Percentiles rank a stretch among this genome's conserved stretches.
Conservation (phyloP, 306 rosid genomes). For the Trichosanthes cucumerina region DNA sequence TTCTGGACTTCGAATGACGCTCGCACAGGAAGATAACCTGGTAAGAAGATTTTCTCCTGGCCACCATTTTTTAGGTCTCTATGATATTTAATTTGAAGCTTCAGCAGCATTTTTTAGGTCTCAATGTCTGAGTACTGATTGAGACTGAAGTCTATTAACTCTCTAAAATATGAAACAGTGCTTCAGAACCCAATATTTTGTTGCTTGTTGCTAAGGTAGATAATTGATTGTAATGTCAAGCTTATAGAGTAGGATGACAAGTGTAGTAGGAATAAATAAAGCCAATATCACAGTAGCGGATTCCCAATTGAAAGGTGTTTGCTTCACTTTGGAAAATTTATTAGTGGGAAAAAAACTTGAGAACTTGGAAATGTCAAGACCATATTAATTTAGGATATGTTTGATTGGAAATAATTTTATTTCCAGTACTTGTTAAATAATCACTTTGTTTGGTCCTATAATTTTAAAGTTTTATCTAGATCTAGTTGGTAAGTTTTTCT, state of each 20-base stretch:
- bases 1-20: conserved; percentile 48
- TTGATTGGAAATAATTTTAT: background rate
- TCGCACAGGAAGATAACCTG: conserved; percentile 42
- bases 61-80: background rate
- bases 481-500: no score
- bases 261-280: background rate
- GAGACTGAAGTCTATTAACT: background rate
- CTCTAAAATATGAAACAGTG: background rate
- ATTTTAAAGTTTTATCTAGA: no score
- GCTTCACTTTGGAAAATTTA: background rate
- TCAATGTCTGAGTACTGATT: background rate
- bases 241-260: background rate
- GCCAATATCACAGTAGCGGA: background rate
- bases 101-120: background rate
- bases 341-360: background rate
- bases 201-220: background rate
- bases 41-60: background rate
- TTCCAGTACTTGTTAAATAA: no score
- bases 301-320: background rate
- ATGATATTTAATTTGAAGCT: background rate
- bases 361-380: background rate
- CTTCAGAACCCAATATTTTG: background rate
- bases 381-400: background rate
- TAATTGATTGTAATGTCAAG: background rate
- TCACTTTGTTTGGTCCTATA: no score